Evolutionary conservation across 2,329 filamentous ascomycete species (phyloP).

Genomic region (Myriangium duriaei): DNA sequence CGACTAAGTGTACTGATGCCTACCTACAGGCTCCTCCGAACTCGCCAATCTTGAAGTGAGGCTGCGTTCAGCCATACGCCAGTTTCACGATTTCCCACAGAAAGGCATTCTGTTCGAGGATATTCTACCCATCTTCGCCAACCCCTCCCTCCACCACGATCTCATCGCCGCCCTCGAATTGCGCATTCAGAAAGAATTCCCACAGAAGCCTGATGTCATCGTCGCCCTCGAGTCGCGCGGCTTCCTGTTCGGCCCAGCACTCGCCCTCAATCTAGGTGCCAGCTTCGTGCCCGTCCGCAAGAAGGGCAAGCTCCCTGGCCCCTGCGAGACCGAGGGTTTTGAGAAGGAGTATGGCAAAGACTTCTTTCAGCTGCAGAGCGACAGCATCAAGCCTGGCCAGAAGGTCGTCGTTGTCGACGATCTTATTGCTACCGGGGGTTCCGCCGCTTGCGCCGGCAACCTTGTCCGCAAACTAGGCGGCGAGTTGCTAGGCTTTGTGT

Average conservation of each 20-base stretch:
- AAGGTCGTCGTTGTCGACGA: slow-evolving; percentile 91
- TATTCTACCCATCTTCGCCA: slow-evolving; percentile 52
- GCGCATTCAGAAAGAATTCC: slow-evolving; percentile 55
- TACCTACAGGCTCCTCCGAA: slow-evolving; percentile 32
- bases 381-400: slow-evolving; percentile 72
- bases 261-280: slow-evolving; percentile 72
- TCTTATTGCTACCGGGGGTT: slow-evolving; percentile 95
- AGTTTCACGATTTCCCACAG: slow-evolving; percentile 84
- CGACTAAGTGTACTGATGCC: neutral
- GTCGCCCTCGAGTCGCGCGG: slow-evolving; percentile 89
- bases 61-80: slow-evolving; percentile 61
- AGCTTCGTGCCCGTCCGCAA: slow-evolving; percentile 91
- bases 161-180: slow-evolving; percentile 79
- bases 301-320: slow-evolving; percentile 87
- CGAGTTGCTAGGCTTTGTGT: slow-evolving; percentile 75
- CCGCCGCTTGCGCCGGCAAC: slow-evolving; percentile 73
- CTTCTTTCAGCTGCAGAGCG: slow-evolving; percentile 89
- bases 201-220: slow-evolving; percentile 55
- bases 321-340: slow-evolving; percentile 67
- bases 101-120: slow-evolving; percentile 94
- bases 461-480: slow-evolving; percentile 81
- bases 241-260: slow-evolving; percentile 84
- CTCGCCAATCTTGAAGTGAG: slow-evolving; percentile 52
- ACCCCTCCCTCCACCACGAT: slow-evolving; percentile 23
- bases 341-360: slow-evolving; percentile 95